A percentile compares a stretch with the other conserved stretches of the same genome.
phyloP scores from a whole-genome alignment of 192 early-diverging fungal genomes.

The Linnemannia hyalina region DNA sequence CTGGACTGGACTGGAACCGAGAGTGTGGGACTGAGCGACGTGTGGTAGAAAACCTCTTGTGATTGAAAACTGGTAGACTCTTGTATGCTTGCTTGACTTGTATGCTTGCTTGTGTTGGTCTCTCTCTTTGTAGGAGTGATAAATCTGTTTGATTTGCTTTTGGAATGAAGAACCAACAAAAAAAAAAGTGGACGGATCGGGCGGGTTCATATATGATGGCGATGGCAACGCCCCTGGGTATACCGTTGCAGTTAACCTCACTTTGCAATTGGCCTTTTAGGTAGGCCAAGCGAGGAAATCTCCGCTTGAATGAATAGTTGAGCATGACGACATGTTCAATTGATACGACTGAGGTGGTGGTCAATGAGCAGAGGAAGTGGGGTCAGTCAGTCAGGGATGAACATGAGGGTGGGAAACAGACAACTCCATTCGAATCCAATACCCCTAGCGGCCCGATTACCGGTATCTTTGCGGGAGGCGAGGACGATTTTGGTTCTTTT shows the following conservation, averaged over 20 bases:
- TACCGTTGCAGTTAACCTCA: background rate
- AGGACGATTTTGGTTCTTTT: background rate
- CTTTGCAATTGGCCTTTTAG: background rate
- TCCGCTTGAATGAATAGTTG: background rate
- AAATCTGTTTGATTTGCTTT: background rate
- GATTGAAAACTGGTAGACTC: background rate
- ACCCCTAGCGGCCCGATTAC: background rate
- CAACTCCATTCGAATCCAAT: conserved; percentile 3
- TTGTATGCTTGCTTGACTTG: background rate
- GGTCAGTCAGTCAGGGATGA: background rate
- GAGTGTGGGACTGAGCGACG: background rate
- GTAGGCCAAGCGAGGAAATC: background rate
- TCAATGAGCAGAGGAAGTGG: background rate
- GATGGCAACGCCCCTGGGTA: background rate
- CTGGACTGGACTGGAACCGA: background rate
- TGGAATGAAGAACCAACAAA: background rate
- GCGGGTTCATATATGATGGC: background rate
- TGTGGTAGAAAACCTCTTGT: background rate
- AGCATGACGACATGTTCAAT: background rate
- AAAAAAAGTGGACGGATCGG: background rate
- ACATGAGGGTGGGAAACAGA: background rate
- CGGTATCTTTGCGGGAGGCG: background rate
- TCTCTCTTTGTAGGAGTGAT: background rate
- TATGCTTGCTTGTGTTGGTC: background rate
- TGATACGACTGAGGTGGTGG: background rate